phyloP scores from a whole-genome alignment of 352 stramenopile genomes.

The Phytophthora podocarpi region DNA sequence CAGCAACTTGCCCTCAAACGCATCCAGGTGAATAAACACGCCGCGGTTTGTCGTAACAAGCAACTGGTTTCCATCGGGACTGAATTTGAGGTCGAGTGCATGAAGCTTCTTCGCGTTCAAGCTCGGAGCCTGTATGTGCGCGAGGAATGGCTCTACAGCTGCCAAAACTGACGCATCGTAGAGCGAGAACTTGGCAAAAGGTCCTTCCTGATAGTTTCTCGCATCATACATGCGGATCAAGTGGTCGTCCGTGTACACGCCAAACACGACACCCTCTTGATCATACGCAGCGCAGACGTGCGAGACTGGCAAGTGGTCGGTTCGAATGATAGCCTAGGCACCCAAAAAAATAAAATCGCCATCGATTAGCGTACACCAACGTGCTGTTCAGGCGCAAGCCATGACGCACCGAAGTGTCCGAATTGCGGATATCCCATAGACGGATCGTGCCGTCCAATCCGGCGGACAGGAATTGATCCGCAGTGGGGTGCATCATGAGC shows the following conservation, averaged over 20 bases:
- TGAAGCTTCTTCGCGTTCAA: constrained; percentile 70
- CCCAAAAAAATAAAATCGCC: not conserved
- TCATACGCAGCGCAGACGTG: constrained; percentile 82
- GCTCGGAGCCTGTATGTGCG: constrained; percentile 50
- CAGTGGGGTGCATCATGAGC: constrained; percentile 87
- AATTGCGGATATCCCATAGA: constrained; percentile 80
- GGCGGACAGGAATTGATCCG: constrained; percentile 85
- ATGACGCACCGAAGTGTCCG: constrained; percentile 56
- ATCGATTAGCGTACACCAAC: not conserved
- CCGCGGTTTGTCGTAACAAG: constrained; percentile 84
- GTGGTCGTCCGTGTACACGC: constrained; percentile 84
- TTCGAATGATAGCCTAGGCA: constrained; percentile 62
- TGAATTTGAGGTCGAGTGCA: constrained; percentile 83
- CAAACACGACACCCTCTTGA: constrained; percentile 85
- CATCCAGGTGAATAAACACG: constrained; percentile 83
- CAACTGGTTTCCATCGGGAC: constrained; percentile 83
- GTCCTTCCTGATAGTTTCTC: constrained; percentile 86
- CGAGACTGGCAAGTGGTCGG: constrained; percentile 63
- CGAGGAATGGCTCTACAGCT: constrained; percentile 69
- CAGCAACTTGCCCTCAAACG: constrained; percentile 82
- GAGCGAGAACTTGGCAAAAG: constrained; percentile 89
- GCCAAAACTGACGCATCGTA: constrained; percentile 74
- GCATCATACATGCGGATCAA: constrained; percentile 91
- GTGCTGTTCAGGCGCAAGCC: not conserved
- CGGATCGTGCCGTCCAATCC: constrained; percentile 79